Base-by-base conservation (phyloP, 2,329 filamentous ascomycete species). In the Thermomyces lanuginosus region DNA sequence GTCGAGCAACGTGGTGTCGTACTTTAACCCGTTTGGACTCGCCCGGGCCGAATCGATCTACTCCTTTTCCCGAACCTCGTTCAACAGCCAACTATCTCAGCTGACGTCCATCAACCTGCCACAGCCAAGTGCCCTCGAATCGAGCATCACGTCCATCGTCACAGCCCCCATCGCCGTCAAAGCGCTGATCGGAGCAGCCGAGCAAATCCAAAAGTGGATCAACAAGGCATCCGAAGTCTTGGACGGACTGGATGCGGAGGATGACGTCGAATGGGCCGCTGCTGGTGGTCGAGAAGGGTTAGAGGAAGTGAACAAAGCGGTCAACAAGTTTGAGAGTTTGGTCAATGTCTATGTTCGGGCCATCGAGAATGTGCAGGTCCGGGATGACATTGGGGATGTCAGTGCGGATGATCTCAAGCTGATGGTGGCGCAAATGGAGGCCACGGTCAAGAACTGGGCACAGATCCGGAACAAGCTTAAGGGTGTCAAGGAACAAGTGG, bases 181-280 rank as follows among this genome's bases (percentile, higher is more conserved):
- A 33, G 82, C 83, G 0, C 64, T 95, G 29, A 76, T 81, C 37
- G 78, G 80, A 39, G 82, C 86, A 7, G 82, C 84, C 4, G 81
- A 91, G 35, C 84, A 95, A 52, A 95, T 98, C 38, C 69, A 77
- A 36, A 76, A 77, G 43, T 98, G 89, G 89, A 92, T 93, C 45
- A 69, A 69, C 36, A 93, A 93, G 51, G 86, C 86, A 0, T 76
- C 76, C 0, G 82, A 92, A 42, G 84, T 95, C 16, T 72, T 98
- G 28, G 69, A 70, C 29, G 84, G 84, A 4, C 61, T 98, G 21
- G 83, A 95, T 49, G 83, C 84, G 28, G 86, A 95, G 36, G 89
- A 95, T 49, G 89, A 98, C 46, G 83, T 95, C 9, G 86, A 95
- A 51, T 98, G 89, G 89, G 84, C 71, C 6, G 69, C 89, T 2